These are phyloP conservation scores for Trichomonascaceae sp. DNA, from an alignment of 1,139 yeast genomes.

Conservation along the genomic window DNA sequence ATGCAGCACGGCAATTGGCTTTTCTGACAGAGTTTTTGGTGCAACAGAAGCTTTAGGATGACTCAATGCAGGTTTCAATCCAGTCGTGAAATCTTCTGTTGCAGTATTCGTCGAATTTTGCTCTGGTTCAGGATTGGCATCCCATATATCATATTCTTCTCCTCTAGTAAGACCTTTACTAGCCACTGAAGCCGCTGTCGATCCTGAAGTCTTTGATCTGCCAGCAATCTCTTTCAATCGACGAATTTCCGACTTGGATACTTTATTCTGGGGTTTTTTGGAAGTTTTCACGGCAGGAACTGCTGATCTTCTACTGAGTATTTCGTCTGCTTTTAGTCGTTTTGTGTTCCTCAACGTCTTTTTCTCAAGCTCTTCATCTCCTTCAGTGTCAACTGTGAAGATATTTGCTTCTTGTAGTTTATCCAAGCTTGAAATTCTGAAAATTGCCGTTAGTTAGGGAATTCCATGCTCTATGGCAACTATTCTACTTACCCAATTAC, in stretches of 20 bases:
- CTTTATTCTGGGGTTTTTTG: conserved; percentile 38
- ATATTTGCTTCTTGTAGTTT: conserved; percentile 35
- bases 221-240: conserved; percentile 77
- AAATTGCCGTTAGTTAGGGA: background rate
- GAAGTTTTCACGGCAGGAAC: conserved; percentile 55
- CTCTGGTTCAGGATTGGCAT: conserved; percentile 31
- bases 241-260: conserved; percentile 59
- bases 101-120: conserved; percentile 21
- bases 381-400: conserved; percentile 69
- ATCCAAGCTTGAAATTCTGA: conserved; percentile 22
- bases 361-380: conserved; percentile 40
- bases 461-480: background rate
- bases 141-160: conserved; percentile 62
- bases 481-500: conserved; percentile 46
- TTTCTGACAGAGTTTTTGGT: conserved; percentile 44
- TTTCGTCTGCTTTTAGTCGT: conserved; percentile 61
- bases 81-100: conserved; percentile 15
- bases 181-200: conserved; percentile 45
- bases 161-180: conserved; percentile 57
- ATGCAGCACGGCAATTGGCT: conserved; percentile 44
- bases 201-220: conserved; percentile 48
- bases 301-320: conserved; percentile 70
- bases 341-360: conserved; percentile 38
- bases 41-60: conserved; percentile 16
- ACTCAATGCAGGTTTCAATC: conserved; percentile 17